These are phyloP conservation scores for Mycosarcoma mackinlayi DNA, from an alignment of 1,284 basidiomycete genomes.

Conservation along the genomic window DNA sequence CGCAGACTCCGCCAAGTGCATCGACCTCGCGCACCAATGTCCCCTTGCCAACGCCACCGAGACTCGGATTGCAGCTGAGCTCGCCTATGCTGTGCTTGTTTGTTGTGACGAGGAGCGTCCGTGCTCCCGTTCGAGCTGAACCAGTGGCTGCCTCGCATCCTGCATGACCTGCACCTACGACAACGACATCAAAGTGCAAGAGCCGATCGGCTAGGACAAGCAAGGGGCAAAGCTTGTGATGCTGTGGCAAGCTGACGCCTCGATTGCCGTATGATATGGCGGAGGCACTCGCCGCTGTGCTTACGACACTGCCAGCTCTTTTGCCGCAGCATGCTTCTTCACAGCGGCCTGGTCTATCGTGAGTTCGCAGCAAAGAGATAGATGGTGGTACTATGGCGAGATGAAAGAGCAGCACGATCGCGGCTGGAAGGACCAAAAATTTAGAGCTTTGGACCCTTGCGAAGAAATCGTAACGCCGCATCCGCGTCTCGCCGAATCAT, in stretches of 20 bases:
- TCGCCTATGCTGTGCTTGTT: constrained; percentile 83
- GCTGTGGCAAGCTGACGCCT: constrained; percentile 17
- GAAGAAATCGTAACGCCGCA: not conserved
- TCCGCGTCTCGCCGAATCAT: constrained; percentile 2
- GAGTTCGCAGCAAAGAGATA: not conserved
- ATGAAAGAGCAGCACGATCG: constrained; percentile 1
- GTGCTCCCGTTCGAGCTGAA: constrained; percentile 81
- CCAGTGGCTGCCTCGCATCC: constrained; percentile 89
- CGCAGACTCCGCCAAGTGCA: constrained; percentile 85
- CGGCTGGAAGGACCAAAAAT: not conserved
- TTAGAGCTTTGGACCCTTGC: constrained; percentile 12
- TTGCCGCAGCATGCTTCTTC: too few relatives aligned
- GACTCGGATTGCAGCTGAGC: constrained; percentile 83
- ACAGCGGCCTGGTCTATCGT: too few relatives aligned
- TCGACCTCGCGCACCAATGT: constrained; percentile 88
- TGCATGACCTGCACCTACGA: constrained; percentile 91
- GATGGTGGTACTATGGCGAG: not conserved
- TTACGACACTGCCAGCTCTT: not conserved
- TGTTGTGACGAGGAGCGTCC: constrained; percentile 83
- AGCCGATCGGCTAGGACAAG: constrained; percentile 19
- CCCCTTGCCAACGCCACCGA: constrained; percentile 81
- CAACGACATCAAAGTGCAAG: constrained; percentile 74
- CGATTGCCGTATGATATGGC: not conserved
- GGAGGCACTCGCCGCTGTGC: not conserved
- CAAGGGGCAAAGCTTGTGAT: constrained; percentile 5